Base-by-base conservation (phyloP, 2,329 filamentous ascomycete genomes). In the Colletotrichum sp. region DNA sequence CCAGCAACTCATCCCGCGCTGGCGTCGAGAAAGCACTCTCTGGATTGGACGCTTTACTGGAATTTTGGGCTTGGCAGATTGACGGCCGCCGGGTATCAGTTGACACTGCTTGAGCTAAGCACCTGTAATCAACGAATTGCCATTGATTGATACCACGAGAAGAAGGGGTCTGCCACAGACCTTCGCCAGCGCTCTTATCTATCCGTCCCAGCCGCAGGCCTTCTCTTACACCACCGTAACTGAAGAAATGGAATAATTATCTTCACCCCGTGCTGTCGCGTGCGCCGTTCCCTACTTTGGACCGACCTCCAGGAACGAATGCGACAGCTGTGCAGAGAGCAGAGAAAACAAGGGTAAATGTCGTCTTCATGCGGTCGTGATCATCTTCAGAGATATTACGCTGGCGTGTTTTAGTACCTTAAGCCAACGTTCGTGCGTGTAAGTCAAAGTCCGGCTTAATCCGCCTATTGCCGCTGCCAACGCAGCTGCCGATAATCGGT, bases 71-170 rank as follows among this genome's bases (percentile, higher is more conserved):
- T 32, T 61, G 57, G 32, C 67, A 61, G 36, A 26, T 63, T 64
- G 68, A 72, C 48, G 69, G 69, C 72, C 69, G 72, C 72, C 69
- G 73, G 73, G 73, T 75, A 68, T 75, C 68, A 55, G 63, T 75
- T 64, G 39, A 60, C 34, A 52, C 39, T n/a, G 18, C 14, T 39
- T 12, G 30, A 52, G 28, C 43, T 36, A 34, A 32, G 65, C 63
- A 65, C 24, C 26, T 28, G 63, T 30, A 43, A 30, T 30, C 36
- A 48, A 55, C 43, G 43, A 57, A 34, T 68, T 39, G 21, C 28
- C 39, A 57, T 68, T 21, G 39, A 55, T 14, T 18, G 65, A 68
- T 52, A 66, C 32, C 16, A 39, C 12, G 12, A 18, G 30, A 36
- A 39, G 32, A 32, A 32, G 28, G 60, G 18, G n/a, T 21, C 32